Conservation (phyloP, 805 yeast species). For the Komagataella pseudopastoris region DNA sequence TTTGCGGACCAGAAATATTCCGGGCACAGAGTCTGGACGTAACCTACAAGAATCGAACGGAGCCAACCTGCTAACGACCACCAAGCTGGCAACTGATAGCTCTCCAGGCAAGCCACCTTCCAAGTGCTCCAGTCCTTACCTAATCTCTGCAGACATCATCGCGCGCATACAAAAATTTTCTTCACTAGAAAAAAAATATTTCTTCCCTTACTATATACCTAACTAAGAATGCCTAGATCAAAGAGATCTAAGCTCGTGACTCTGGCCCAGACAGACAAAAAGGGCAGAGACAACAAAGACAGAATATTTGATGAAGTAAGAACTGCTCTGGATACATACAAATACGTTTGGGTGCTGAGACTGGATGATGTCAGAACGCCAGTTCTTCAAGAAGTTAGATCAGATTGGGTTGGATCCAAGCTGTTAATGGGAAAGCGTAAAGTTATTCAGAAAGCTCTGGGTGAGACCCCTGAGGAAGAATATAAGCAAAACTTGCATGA, state of each 20-base stretch:
- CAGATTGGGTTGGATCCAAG: constrained; percentile 87
- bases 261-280: constrained; percentile 90
- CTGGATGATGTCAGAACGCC: constrained; percentile 93
- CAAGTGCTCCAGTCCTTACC: not conserved
- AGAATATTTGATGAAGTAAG: constrained; percentile 86
- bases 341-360: constrained; percentile 73
- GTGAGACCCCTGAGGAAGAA: constrained; percentile 79
- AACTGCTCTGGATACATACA: constrained; percentile 61
- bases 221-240: constrained; percentile 76
- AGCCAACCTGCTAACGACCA: too few species aligned
- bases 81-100: not conserved
- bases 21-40: too few species aligned
- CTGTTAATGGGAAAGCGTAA: constrained; percentile 84
- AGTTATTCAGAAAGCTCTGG: constrained; percentile 86
- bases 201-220: not conserved
- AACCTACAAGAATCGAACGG: too few species aligned
- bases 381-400: constrained; percentile 83
- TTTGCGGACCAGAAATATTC: not conserved
- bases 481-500: constrained; percentile 73
- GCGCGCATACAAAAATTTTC: constrained; percentile 2
- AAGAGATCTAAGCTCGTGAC: constrained; percentile 94
- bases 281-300: constrained; percentile 86
- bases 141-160: not conserved
- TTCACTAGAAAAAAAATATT: not conserved
- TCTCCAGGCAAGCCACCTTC: not conserved